Base-by-base conservation (phyloP, 495 filamentous ascomycete genomes). In the Aspergillus biplanus region DNA sequence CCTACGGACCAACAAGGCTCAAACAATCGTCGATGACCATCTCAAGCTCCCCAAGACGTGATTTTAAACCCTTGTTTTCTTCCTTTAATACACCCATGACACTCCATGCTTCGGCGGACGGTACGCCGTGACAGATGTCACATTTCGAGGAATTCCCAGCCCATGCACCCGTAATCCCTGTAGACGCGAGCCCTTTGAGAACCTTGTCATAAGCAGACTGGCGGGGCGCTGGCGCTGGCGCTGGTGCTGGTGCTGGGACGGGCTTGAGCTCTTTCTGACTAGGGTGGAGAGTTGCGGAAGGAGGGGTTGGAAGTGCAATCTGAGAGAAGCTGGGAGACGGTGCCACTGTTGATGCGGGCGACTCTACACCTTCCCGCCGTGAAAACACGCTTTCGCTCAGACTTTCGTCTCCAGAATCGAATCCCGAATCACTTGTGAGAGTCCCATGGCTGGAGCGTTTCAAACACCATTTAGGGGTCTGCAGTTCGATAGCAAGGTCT, bases 1-100 rank as follows among this genome's bases (percentile, higher is more conserved):
- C 73, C 67, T 18, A 79, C 56, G 77, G 77, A 0, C 75, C 78
- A 67, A 92, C 83, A 58, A 88, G 73, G 69, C 89, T 86, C 68
- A 94, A 75, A 33, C 88, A 90, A 44, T 87, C 87, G 59, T 92
- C 90, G 12, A 92, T 84, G 0, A 86, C 86, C 21, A 78, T 76
- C 73, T 92, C 90, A 3, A 93, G 70, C 62, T 89, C 80, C 0
- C 84, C 84, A 1, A 94, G 78, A 39, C 89, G 77, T 34, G 81
- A 80, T 75, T 92, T 93, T 50, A 93, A 72, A 7, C 83, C 83
- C 64, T 80, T 81, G 63, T 93, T 94, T 77, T 94, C 90, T 44
- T 88, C 87, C 60, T 89, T 83, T 61, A 94, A 72, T 49, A 91
- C 64, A 5, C 87, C 82, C 34, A 92, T 83, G 12, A 90, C 86